Conservation (phyloP, 352 stramenopile genomes). For the Globisporangium sylvaticum region DNA sequence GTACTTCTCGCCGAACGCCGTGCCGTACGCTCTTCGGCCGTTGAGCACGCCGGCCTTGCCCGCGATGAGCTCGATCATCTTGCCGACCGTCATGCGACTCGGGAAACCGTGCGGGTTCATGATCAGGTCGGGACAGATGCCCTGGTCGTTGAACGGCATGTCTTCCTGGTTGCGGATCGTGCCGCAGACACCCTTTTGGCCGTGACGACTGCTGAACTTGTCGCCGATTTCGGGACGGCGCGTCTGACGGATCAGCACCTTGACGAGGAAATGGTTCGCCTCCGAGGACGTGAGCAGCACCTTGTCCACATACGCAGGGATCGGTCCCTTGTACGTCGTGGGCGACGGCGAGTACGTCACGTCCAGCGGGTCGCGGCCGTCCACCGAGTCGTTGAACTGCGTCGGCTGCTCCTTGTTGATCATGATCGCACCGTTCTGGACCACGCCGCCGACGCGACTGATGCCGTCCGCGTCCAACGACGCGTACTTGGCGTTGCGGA, state of each 20-base stretch:
- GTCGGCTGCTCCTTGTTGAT: conserved; percentile 98
- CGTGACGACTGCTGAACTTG: conserved; percentile 99
- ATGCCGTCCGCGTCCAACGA: conserved; percentile 98
- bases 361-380: conserved; percentile 67
- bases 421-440: conserved; percentile 95
- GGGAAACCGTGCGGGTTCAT: conserved; percentile 99
- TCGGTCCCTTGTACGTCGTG: conserved; percentile 94
- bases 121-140: conserved; percentile 98
- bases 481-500: conserved; percentile 89
- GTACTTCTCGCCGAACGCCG: conserved; percentile 98
- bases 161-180: conserved; percentile 95
- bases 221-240: conserved; percentile 98
- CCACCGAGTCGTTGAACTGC: conserved; percentile 90
- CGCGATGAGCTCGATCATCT: conserved; percentile 99
- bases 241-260: conserved; percentile 95
- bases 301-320: conserved; percentile 97
- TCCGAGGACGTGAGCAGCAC: conserved; percentile 98
- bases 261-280: conserved; percentile 97
- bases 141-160: conserved; percentile 99
- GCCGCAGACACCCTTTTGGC: conserved; percentile 99
- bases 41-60: conserved; percentile 97
- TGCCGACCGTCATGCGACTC: conserved; percentile 99
- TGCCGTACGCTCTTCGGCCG: conserved; percentile 97
- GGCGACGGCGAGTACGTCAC: conserved; percentile 83
- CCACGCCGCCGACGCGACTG: conserved; percentile 71